Evolutionary conservation across 805 yeast species (phyloP), one percentile per base, ranked within the genome.

Genomic region (Yamadazyma takamatsuzukensis): DNA sequence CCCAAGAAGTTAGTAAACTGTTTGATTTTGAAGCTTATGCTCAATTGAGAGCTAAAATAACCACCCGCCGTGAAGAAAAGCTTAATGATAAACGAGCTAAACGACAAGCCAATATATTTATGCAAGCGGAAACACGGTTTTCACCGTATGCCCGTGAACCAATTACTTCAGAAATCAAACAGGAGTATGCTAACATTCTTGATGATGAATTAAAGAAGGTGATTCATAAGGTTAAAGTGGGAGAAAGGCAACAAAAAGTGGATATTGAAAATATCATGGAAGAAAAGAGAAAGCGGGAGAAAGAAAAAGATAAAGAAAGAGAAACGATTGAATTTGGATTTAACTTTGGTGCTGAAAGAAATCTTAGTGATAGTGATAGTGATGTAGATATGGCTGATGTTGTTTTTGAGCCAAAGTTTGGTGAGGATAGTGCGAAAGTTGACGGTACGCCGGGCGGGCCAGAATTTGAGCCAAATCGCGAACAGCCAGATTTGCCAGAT

Each of bases 21-120:
- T 74, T 80, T 40, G 80, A 82, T 54, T 65, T 83, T 24, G 74
- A 67, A 10, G 75, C 61, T 25, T 79, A 78, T 50, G 79, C 86
- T 0, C 54, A 61, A 15, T 67, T 66, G 23, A 59, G 86, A 32
- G 41, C 66, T 12, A 52, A 48, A 6, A 53, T 74, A 4, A 45
- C 54, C 40, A 62, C 49, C 32, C 54, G 49, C 41, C 38, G 45
- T 14, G 66, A 49, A 35, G 36, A 47, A 12, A 44, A 42, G 9
- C 28, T 51, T 11, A 47, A 43, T 15, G 32, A 38, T 3, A 49
- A 47, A 27, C 37, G 49, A n/a, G 29, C 39, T 11, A 36, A 43
- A 12, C 36, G 70, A 18, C 46, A 47, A 9, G 32, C 40, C 5
- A 64, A 64, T 35, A 43, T 63, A 4, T 65, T 48, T 40, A 49